A percentile compares a stretch with the other conserved stretches of the same genome.
phyloP scores from a whole-genome alignment of 1,139 yeast species.

The Nadsonia starkeyi-henricii region DNA sequence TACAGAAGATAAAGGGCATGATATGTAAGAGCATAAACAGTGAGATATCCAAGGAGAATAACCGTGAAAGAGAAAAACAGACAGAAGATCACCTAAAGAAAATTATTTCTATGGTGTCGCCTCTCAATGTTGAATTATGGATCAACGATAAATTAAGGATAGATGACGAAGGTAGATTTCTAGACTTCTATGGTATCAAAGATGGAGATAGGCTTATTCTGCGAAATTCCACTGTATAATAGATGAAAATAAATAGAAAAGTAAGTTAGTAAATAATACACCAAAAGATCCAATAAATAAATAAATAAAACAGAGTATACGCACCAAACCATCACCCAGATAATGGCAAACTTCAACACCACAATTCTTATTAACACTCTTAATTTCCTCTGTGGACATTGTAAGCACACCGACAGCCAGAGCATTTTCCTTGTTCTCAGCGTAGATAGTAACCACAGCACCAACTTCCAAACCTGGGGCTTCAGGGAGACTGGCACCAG shows the following conservation, averaged over 20 bases:
- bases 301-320: conserved; percentile 8
- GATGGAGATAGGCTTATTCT: conserved; percentile 3
- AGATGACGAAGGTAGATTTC: conserved; percentile 3
- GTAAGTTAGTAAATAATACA: background rate
- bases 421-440: conserved; percentile 88
- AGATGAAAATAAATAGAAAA: background rate
- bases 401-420: conserved; percentile 75
- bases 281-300: background rate
- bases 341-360: conserved; percentile 80
- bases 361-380: conserved; percentile 69
- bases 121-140: conserved; percentile 3
- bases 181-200: conserved; percentile 5
- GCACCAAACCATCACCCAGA: conserved; percentile 67
- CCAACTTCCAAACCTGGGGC: conserved; percentile 43
- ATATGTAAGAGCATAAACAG: conserved; percentile 8
- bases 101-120: conserved; percentile 5
- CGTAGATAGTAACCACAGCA: conserved; percentile 65
- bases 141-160: conserved; percentile 1
- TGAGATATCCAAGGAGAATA: background rate
- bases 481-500: conserved; percentile 78
- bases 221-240: conserved; percentile 6
- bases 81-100: background rate
- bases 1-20: conserved; percentile 15
- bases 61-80: background rate
- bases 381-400: conserved; percentile 87